These are phyloP conservation scores for Aspergillus ustus DNA, from an alignment of 2,329 filamentous ascomycete genomes.

Conservation along the genomic window DNA sequence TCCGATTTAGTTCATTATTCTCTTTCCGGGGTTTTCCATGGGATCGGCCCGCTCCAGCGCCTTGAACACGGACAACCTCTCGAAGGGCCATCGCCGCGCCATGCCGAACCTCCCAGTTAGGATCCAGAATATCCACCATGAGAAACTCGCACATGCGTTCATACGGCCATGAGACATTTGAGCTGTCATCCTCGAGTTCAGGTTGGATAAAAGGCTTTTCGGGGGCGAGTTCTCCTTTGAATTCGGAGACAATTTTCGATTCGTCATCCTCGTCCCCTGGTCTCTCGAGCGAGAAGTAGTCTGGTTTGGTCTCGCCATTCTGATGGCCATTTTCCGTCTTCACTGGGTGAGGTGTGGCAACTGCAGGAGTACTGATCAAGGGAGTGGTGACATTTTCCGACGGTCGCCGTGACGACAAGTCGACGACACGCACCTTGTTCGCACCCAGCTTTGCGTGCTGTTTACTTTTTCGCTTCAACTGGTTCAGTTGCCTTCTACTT, in stretches of 20 bases:
- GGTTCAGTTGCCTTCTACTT: slow-evolving; percentile 92
- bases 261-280: slow-evolving; percentile 78
- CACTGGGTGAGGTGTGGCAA: slow-evolving; percentile 59
- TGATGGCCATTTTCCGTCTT: slow-evolving; percentile 64
- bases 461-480: slow-evolving; percentile 92
- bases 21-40: slow-evolving; percentile 71
- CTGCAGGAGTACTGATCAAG: slow-evolving; percentile 51
- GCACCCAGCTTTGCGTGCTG: slow-evolving; percentile 85
- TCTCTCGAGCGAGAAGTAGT: slow-evolving; percentile 91
- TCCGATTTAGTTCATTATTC: slow-evolving; percentile 79
- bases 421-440: slow-evolving; percentile 87
- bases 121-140: slow-evolving; percentile 89
- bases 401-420: slow-evolving; percentile 72
- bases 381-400: slow-evolving; percentile 69
- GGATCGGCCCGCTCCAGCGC: slow-evolving; percentile 79
- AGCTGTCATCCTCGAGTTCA: slow-evolving; percentile 75
- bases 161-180: slow-evolving; percentile 79
- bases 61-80: slow-evolving; percentile 91
- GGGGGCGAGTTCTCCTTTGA: slow-evolving; percentile 79
- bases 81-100: slow-evolving; percentile 93
- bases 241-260: slow-evolving; percentile 89
- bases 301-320: slow-evolving; percentile 67
- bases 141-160: slow-evolving; percentile 93
- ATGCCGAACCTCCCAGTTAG: slow-evolving; percentile 93
- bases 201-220: slow-evolving; percentile 86